Evolutionary conservation across 192 early-diverging fungal genomes (phyloP), one percentile per base, ranked within the genome.

Genomic region (Funneliformis mosseae): DNA sequence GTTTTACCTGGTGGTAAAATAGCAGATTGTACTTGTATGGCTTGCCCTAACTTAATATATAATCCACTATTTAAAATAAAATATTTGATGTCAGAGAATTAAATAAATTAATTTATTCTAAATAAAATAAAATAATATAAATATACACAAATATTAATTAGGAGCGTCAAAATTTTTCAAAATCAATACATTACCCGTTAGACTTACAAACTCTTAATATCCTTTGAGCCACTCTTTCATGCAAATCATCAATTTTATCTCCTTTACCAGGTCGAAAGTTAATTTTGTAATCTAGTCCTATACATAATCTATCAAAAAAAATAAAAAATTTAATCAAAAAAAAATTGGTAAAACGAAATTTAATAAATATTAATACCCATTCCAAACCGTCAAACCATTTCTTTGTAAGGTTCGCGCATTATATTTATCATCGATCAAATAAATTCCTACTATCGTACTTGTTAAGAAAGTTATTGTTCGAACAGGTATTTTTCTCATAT

Each of bases 1-100:
- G 33, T 25, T 46, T 77, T 23, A 62, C 41, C 45, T 60, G 89
- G 85, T 4, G 92, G 90, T 14, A 94, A 84, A 5, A 94, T 83
- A 0, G 92, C 85, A 39, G 90, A 84, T 41, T 93, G 91, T 1
- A 92, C 86, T 38, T 90, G 92, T n/a, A 94, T 91, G 0, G 89
- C 90, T 82, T 94, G 93, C 0, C 94, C 95, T 68, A 85, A 77
- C 82, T 98, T 98, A 73, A 98, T 96, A 81, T 96, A 96, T 27
- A 98, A 86, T 0, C 96, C 96, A 48, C 84, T 85, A 43, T 68
- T n/a, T 38, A 73, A n/a, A 66, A 50, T 16, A 69, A 78, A 39
- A 39, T n/a, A 69, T 43, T 33, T 41, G 27, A 71, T 39, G 7
- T 14, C 10, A 80, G 42, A 75, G 11, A n/a, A 77, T 43, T 43